A percentile compares a stretch with the other conserved stretches of the same genome.
phyloP scores from a whole-genome alignment of 2,329 filamentous ascomycete species.

The Phialemoniopsis sp. region DNA sequence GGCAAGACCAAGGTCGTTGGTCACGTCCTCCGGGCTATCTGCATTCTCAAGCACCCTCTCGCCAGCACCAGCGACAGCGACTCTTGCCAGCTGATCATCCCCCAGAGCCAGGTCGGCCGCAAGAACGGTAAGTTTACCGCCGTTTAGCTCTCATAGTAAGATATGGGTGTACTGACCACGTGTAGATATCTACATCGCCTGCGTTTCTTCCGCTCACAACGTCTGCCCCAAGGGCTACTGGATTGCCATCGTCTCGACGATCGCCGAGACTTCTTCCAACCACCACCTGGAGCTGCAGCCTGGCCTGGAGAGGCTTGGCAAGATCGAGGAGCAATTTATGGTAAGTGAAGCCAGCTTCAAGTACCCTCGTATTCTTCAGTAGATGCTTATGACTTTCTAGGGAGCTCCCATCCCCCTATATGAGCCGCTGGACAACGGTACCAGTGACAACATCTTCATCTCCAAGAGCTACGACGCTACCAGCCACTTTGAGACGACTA shows the following conservation, averaged over 20 bases:
- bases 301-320: conserved; percentile 85
- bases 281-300: conserved; percentile 93
- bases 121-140: conserved; percentile 71
- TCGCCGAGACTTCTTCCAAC: conserved; percentile 87
- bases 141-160: background rate
- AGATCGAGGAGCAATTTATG: conserved; percentile 97
- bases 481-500: conserved; percentile 91
- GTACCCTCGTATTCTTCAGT: background rate
- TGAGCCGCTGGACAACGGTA: conserved; percentile 79
- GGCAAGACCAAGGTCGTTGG: conserved; percentile 82
- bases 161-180: background rate
- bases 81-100: conserved; percentile 93
- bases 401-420: conserved; percentile 88
- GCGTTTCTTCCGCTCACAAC: conserved; percentile 93
- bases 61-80: conserved; percentile 85
- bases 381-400: conserved; percentile 23
- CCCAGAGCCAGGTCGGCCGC: conserved; percentile 92
- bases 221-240: conserved; percentile 99
- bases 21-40: conserved; percentile 93
- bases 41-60: conserved; percentile 92
- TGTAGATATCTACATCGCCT: conserved; percentile 90
- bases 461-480: conserved; percentile 98
- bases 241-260: conserved; percentile 96
- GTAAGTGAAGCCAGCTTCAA: conserved; percentile 35
- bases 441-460: conserved; percentile 89